These are phyloP conservation scores for Boehmeria nivea DNA, from an alignment of 306 rosid species.

Conservation along the genomic window DNA sequence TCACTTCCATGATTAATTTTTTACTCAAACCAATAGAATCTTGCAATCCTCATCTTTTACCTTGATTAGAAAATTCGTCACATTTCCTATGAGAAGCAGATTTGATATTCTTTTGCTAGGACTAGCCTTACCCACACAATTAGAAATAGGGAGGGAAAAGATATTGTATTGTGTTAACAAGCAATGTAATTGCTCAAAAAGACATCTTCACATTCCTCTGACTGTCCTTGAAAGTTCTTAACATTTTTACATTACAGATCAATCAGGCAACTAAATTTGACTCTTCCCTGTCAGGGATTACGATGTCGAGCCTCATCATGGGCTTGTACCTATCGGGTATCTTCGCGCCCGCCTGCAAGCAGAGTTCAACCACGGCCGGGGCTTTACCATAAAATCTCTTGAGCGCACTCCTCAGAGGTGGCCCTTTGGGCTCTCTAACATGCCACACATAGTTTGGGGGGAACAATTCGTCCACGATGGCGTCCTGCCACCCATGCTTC, in stretches of 20 bases:
- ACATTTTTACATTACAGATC: conserved; percentile 1
- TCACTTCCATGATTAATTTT: too few species aligned
- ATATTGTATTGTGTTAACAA: too few species aligned
- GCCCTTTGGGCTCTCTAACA: conserved; percentile 63
- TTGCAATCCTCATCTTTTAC: too few species aligned
- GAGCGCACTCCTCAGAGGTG: conserved; percentile 54
- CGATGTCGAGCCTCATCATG: conserved; percentile 97
- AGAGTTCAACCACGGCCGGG: conserved; percentile 83
- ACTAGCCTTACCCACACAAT: too few species aligned
- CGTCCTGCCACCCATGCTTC: conserved; percentile 99
- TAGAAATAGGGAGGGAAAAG: too few species aligned
- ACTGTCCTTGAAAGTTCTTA: not conserved
- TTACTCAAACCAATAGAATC: too few species aligned
- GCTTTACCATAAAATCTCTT: conserved; percentile 85
- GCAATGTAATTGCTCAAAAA: not conserved
- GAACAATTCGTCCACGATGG: conserved; percentile 72
- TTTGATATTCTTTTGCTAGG: too few species aligned
- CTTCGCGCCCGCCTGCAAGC: conserved; percentile 83
- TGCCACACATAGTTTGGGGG: conserved; percentile 96
- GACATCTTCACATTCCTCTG: not conserved
- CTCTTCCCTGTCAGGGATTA: conserved; percentile 73
- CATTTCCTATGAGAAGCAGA: too few species aligned
- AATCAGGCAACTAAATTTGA: conserved; percentile 56
- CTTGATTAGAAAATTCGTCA: too few species aligned
- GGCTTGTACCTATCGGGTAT: conserved; percentile 62